Conservation (phyloP, 176 grass and related monocot species). For the Canna indica region DNA sequence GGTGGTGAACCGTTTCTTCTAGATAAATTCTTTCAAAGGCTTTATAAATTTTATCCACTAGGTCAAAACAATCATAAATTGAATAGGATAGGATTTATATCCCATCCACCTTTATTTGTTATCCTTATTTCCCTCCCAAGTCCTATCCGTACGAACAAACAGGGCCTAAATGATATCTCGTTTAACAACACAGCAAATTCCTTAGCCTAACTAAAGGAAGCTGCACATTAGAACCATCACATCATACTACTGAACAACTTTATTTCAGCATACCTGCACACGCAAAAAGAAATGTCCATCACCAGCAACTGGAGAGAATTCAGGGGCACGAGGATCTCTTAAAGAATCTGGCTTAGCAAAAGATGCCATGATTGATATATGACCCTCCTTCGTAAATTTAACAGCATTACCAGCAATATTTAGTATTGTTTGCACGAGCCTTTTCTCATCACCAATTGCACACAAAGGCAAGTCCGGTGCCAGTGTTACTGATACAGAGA, state of each 20-base stretch:
- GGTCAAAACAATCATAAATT: too few species aligned
- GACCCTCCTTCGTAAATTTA: conserved; percentile 93
- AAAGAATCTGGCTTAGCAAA: conserved; percentile 64
- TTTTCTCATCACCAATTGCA: conserved; percentile 81
- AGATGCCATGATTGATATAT: conserved; percentile 65
- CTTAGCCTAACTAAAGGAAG: not conserved
- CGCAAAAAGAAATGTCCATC: conserved; percentile 81
- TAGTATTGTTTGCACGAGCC: conserved; percentile 85
- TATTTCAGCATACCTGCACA: conserved; percentile 62
- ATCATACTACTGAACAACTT: not conserved
- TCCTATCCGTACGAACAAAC: too few species aligned
- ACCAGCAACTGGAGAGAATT: conserved; percentile 55
- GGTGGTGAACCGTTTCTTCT: too few species aligned
- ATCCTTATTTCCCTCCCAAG: too few species aligned
- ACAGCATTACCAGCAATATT: conserved; percentile 91
- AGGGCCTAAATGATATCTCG: not conserved
- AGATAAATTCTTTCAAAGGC: too few species aligned
- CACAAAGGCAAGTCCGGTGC: conserved; percentile 72
- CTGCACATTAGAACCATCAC: too few species aligned
- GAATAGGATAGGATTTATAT: too few species aligned
- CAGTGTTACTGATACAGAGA: conserved; percentile 63
- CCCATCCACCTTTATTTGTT: too few species aligned
- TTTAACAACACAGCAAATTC: not conserved
- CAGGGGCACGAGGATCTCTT: conserved; percentile 60
- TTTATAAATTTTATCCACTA: too few species aligned